Percentiles rank a stretch among this genome's conserved stretches.
Evolutionary conservation across 768 basidiomycete species (phyloP).

Genomic region (Hygrophorus pudorinus): DNA sequence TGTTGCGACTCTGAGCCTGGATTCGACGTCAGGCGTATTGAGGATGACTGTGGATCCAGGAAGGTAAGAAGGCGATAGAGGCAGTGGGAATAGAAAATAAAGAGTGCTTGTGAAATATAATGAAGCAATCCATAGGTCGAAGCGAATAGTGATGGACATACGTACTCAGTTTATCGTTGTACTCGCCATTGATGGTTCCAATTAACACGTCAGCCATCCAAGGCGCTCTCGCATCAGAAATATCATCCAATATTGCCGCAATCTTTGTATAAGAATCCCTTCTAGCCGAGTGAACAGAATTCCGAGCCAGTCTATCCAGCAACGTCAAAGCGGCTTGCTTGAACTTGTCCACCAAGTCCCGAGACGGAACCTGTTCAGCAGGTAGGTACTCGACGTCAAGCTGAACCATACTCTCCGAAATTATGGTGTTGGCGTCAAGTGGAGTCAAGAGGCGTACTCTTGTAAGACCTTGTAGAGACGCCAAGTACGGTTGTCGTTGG

Average conservation of each 20-base stretch:
- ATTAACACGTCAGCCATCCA: constrained; percentile 77
- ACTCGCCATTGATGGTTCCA: constrained; percentile 52
- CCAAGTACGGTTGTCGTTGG: constrained; percentile 49
- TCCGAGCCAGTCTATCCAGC: constrained; percentile 52
- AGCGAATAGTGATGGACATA: too few relatives aligned
- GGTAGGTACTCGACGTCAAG: constrained; percentile 40
- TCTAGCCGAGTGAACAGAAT: constrained; percentile 37
- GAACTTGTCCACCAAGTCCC: constrained; percentile 54
- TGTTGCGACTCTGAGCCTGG: constrained; percentile 57
- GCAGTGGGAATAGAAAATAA: constrained; percentile 1
- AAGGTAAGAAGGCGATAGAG: constrained; percentile 1
- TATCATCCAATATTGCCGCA: constrained; percentile 62
- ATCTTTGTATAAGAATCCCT: constrained; percentile 65
- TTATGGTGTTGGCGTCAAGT: constrained; percentile 16
- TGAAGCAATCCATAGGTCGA: too few relatives aligned
- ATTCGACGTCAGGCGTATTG: constrained; percentile 45
- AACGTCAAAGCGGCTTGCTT: constrained; percentile 57
- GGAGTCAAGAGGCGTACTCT: constrained; percentile 48
- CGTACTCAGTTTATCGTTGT: constrained; percentile 63
- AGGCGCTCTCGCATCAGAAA: constrained; percentile 48
- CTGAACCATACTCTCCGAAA: constrained; percentile 23
- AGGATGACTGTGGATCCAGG: constrained; percentile 40
- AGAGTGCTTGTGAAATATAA: background rate
- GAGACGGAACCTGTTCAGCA: constrained; percentile 36
- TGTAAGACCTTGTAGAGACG: constrained; percentile 64